These are phyloP conservation scores for Triticum dicoccoides DNA, from an alignment of 176 grass and related monocot genomes.

Conservation along the genomic window DNA sequence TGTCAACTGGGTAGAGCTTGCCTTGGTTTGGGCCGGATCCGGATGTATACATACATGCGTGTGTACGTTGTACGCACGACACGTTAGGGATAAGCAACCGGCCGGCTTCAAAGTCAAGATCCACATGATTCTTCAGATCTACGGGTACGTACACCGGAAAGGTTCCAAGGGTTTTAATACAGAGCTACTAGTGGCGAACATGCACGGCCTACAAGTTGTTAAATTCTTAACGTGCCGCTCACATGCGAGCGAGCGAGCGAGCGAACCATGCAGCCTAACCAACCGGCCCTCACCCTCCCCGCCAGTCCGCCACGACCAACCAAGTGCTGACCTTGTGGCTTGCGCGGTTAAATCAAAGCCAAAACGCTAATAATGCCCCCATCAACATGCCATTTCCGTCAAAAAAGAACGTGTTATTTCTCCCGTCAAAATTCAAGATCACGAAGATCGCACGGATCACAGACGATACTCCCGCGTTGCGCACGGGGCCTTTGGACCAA, in stretches of 20 bases:
- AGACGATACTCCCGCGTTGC: background rate
- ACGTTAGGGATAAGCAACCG: constrained; percentile 12
- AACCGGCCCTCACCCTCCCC: background rate
- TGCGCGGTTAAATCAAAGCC: background rate
- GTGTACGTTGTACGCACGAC: background rate
- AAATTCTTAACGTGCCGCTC: constrained; percentile 21
- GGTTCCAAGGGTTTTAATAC: background rate
- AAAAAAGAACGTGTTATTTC: no score
- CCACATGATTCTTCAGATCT: constrained; percentile 26
- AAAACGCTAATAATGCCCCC: background rate
- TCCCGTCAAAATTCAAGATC: background rate
- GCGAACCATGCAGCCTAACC: background rate
- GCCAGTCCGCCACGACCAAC: background rate
- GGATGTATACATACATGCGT: background rate
- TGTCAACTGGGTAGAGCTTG: background rate
- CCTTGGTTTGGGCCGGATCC: background rate
- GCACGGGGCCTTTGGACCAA: background rate
- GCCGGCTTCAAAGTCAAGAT: constrained; percentile 38
- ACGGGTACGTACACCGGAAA: constrained; percentile 3
- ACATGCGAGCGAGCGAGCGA: background rate
- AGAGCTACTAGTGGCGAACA: background rate
- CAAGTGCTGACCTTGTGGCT: background rate
- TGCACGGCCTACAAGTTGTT: background rate
- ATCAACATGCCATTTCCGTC: background rate
- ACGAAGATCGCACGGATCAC: background rate